Base-by-base conservation (phyloP, 1,139 yeast species). In the Saccharomyces hybrid region DNA sequence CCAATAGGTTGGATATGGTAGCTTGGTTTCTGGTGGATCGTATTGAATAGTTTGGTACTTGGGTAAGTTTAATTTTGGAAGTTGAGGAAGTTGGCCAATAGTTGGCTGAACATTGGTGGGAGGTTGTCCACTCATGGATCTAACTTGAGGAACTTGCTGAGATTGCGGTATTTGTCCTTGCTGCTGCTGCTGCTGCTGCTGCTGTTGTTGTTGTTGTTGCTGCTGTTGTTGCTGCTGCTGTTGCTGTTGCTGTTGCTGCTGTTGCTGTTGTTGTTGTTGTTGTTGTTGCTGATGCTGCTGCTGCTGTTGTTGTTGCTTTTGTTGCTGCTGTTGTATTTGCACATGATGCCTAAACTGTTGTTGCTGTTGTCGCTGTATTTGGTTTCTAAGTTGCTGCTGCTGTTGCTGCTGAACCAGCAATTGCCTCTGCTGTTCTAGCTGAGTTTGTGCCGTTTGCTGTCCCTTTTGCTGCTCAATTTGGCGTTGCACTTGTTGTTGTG, bases 1-100 rank as follows among this genome's bases (percentile, higher is more conserved):
- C 93, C 91, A 86, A 60, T 78, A 79, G 23, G 64, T 61, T 13
- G 67, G 60, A 11, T 61, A 56, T 2, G 71, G 71, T 53, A 71
- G 48, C 41, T 54, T 59, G 4, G 58, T 41, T 44, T 66, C 67
- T 1, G 68, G 67, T 23, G 68, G 69, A 47, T 68, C 69, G 38
- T 62, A 65, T 14, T 59, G 59, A 7, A 68, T 59, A 0, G 62
- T 60, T 53, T 64, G 69, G 46, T 52, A 63, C 44, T 64, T 62
- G 0, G 72, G 71, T 38, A 67, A 48, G 2, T 64, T 67, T 2
- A 71, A 55, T 46, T 71, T 73, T 1, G 60, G 59, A 34, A 64
- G 54, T 14, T 51, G 58, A n/a, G 71, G 61, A n/a, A 63, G 55
- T 28, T 53, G 61, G 25, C 44, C 46, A 16, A 52, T 25, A 55